phyloP scores from a whole-genome alignment of 371 early-diverging fungal species.

The Batrachochytrium dendrobatidis region DNA sequence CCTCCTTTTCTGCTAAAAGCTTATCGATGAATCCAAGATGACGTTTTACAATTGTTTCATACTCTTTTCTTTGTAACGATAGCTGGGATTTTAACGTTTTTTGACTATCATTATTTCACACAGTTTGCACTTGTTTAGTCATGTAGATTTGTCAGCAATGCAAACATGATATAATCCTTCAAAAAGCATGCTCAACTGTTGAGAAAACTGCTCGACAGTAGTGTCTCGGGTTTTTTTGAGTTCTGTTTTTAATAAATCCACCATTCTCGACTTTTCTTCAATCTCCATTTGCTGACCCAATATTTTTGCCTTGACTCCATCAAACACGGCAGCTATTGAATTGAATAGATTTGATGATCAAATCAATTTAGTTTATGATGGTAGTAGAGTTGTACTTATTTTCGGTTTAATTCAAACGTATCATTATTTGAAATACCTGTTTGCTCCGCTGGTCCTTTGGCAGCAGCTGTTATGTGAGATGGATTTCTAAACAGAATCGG shows the following conservation, averaged over 20 bases:
- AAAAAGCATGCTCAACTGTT: too few species aligned
- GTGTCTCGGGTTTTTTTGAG: constrained; percentile 22
- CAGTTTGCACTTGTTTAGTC: too few species aligned
- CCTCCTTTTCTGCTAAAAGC: constrained; percentile 46
- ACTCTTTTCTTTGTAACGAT: constrained; percentile 42
- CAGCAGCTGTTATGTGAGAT: not conserved
- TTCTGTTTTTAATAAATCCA: constrained; percentile 29
- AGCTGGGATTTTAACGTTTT: constrained; percentile 42
- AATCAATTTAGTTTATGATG: not conserved
- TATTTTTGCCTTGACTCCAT: constrained; percentile 44
- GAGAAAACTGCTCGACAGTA: too few species aligned
- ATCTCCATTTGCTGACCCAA: constrained; percentile 39
- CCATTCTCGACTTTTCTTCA: constrained; percentile 31
- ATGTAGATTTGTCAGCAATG: too few species aligned
- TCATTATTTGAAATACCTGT: not conserved
- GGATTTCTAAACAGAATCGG: too few species aligned
- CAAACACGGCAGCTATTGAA: constrained; percentile 27
- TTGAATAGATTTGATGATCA: not conserved
- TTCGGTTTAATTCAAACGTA: not conserved
- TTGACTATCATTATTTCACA: constrained; percentile 17
- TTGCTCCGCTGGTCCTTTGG: not conserved
- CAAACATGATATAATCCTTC: too few species aligned
- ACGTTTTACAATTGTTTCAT: constrained; percentile 44
- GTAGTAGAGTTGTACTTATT: not conserved
- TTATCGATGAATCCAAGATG: constrained; percentile 45